A percentile compares a stretch with the other conserved stretches of the same genome.
These are phyloP conservation scores for Letharia lupina DNA, from an alignment of 495 filamentous ascomycete genomes.

Conservation along the genomic window DNA sequence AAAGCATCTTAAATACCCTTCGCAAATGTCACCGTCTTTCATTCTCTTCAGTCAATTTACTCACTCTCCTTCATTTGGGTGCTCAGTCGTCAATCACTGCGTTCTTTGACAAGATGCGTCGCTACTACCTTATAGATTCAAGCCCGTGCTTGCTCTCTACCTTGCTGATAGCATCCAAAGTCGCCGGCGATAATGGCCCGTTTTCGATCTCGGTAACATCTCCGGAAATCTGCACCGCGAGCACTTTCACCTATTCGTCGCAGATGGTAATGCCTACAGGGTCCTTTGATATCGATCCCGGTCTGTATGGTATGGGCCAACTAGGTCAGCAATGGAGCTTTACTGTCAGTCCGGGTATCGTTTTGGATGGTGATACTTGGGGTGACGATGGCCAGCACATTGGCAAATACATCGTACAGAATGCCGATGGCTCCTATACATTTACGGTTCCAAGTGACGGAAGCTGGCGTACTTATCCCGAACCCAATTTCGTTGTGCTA, in stretches of 20 bases:
- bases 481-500: background rate
- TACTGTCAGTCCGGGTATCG: background rate
- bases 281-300: background rate
- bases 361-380: background rate
- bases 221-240: background rate
- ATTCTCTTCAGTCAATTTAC: no score
- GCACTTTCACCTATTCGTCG: background rate
- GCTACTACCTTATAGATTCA: background rate
- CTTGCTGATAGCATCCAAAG: background rate
- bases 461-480: background rate
- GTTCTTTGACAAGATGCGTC: background rate
- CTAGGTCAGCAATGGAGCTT: background rate
- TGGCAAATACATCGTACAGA: background rate
- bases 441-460: background rate
- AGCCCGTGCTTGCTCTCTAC: background rate
- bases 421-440: background rate
- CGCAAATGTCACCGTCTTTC: no score
- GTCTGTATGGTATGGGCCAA: background rate
- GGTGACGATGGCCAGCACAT: background rate
- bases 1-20: no score
- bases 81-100: background rate
- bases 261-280: background rate
- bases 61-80: background rate
- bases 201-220: background rate
- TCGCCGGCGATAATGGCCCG: background rate